Conservation (phyloP, 1,284 basidiomycete genomes). For the Macrocystidia cucumis region DNA sequence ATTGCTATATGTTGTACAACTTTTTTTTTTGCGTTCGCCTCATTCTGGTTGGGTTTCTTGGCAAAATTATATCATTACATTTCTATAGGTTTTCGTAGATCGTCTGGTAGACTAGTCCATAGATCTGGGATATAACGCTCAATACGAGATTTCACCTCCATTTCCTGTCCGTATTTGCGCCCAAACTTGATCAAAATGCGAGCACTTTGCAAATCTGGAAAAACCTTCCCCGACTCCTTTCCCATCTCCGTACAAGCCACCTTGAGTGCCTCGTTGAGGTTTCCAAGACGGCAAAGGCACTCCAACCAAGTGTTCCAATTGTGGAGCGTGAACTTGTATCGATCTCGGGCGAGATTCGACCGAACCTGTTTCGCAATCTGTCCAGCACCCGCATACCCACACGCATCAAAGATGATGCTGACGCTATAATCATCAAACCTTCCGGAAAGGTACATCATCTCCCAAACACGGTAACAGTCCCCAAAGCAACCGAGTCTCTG, state of each 20-base stretch:
- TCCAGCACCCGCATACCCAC: constrained; percentile 52
- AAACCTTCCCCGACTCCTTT: constrained; percentile 29
- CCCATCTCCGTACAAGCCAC: constrained; percentile 64
- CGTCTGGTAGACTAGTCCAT: constrained; percentile 34
- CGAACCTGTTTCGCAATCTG: constrained; percentile 47
- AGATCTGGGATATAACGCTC: constrained; percentile 46
- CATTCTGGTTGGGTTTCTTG: constrained; percentile 2
- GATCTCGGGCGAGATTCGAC: constrained; percentile 38
- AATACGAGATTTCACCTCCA: constrained; percentile 39
- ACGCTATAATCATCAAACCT: constrained; percentile 61
- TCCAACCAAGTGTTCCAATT: constrained; percentile 86
- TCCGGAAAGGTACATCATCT: constrained; percentile 57
- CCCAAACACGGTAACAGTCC: constrained; percentile 78
- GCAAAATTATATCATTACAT: constrained; percentile 12
- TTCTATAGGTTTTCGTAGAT: constrained; percentile 15
- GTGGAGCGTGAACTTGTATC: constrained; percentile 46
- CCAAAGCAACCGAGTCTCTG: constrained; percentile 64
- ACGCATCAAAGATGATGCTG: constrained; percentile 81
- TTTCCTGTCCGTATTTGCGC: constrained; percentile 29
- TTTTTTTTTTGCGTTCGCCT: constrained; percentile 10
- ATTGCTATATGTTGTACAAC: constrained; percentile 12
- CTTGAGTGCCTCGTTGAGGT: constrained; percentile 62
- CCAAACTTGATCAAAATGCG: constrained; percentile 50
- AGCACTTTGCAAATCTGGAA: constrained; percentile 40
- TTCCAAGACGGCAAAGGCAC: constrained; percentile 70